A percentile compares a stretch with the other conserved stretches of the same genome.
phyloP scores from a whole-genome alignment of 352 stramenopile species.

The Phytophthora lateralis region DNA sequence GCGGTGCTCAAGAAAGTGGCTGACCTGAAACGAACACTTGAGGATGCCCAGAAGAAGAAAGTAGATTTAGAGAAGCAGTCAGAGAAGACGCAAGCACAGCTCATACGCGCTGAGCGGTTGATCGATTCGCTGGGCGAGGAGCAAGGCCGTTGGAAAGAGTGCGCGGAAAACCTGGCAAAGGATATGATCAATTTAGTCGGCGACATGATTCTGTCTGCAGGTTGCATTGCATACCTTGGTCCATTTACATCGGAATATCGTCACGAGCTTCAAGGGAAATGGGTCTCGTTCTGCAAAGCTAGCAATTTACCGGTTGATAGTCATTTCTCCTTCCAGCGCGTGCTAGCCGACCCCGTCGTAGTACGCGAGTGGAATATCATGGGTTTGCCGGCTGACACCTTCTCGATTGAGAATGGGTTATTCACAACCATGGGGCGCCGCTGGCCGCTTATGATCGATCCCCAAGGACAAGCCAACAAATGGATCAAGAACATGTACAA shows the following conservation, averaged over 20 bases:
- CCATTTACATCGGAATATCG: slow-evolving; percentile 91
- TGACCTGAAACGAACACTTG: slow-evolving; percentile 86
- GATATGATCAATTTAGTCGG: slow-evolving; percentile 93
- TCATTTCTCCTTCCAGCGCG: slow-evolving; percentile 86
- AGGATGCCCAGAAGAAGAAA: slow-evolving; percentile 93
- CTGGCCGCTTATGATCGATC: slow-evolving; percentile 95
- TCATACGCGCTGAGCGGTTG: slow-evolving; percentile 89
- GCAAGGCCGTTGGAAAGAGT: slow-evolving; percentile 91
- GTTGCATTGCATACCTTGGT: slow-evolving; percentile 93
- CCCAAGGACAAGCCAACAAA: slow-evolving; percentile 93
- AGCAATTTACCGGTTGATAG: slow-evolving; percentile 83
- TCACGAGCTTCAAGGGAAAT: slow-evolving; percentile 83
- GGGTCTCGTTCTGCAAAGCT: slow-evolving; percentile 83
- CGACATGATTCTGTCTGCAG: slow-evolving; percentile 92
- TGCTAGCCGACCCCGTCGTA: slow-evolving; percentile 85
- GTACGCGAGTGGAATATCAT: slow-evolving; percentile 94
- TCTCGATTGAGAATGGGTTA: slow-evolving; percentile 94
- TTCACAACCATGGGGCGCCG: slow-evolving; percentile 91
- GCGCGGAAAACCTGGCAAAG: slow-evolving; percentile 65
- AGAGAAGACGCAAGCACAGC: slow-evolving; percentile 84
- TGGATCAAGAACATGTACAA: slow-evolving; percentile 96
- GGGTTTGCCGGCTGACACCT: slow-evolving; percentile 91
- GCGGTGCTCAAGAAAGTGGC: slow-evolving; percentile 86
- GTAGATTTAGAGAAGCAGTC: slow-evolving; percentile 91
- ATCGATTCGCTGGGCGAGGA: slow-evolving; percentile 92